Evolutionary conservation across 176 grass and related monocot genomes (phyloP).

Genomic region (Oryza glaberrima): DNA sequence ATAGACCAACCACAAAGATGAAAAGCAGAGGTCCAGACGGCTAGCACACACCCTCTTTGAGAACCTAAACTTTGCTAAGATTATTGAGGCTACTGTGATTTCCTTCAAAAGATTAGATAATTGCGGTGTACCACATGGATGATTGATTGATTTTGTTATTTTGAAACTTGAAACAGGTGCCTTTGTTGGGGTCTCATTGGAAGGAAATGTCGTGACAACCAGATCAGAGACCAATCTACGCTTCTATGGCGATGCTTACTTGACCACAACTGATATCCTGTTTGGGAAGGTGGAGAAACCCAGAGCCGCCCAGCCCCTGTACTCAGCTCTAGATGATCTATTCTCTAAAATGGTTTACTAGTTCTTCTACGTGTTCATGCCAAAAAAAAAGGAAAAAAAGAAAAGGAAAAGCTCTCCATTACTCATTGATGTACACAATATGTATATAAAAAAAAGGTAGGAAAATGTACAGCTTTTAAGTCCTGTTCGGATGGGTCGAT

Average conservation of each 20-base stretch:
- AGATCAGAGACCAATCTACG: constrained; percentile 72
- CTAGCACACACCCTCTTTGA: not conserved
- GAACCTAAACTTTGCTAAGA: not conserved
- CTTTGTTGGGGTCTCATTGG: constrained; percentile 87
- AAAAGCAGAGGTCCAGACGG: not conserved
- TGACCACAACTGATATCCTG: constrained; percentile 78
- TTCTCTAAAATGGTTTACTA: constrained; percentile 57
- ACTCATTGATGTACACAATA: constrained; percentile 44
- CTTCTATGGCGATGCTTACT: constrained; percentile 89
- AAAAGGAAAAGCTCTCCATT: not conserved
- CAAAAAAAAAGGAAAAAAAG: not conserved
- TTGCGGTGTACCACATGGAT: not conserved
- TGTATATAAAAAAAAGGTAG: constrained; percentile 10
- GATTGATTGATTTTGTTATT: not conserved
- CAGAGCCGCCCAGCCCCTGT: constrained; percentile 70
- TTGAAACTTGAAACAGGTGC: constrained; percentile 60
- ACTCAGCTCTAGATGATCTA: constrained; percentile 66
- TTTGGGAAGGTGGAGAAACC: constrained; percentile 78
- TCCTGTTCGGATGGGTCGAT: not conserved
- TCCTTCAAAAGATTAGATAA: not conserved
- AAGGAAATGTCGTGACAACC: constrained; percentile 80
- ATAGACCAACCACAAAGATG: not conserved
- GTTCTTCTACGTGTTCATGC: not conserved
- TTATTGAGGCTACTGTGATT: not conserved
- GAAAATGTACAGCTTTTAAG: constrained; percentile 36